Evolutionary conservation across 164 flowering plant genomes (phyloP).

Genomic region (grape (Vitis vinifera)): ASM3070453v1 NC_081821.1:956501-957000

Average conservation of each 20-base stretch:
- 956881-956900: conserved; percentile 34
- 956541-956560: conserved; percentile 26
- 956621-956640: conserved; percentile 50
- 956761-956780: conserved; percentile 20
- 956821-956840: conserved; percentile 53
- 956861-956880: conserved; percentile 36
- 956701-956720: conserved; percentile 53
- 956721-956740: conserved; percentile 44
- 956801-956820: conserved; percentile 38
- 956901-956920: conserved; percentile 35
- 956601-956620: conserved; percentile 37
- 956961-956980: conserved; percentile 20
- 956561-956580: conserved; percentile 61
- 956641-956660: conserved; percentile 49
- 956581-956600: conserved; percentile 64
- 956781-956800: conserved; percentile 19
- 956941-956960: conserved; percentile 36
- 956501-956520: conserved; percentile 32
- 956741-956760: conserved; percentile 21
- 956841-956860: conserved; percentile 35
- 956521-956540: conserved; percentile 38
- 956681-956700: conserved; percentile 39
- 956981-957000: conserved; percentile 48
- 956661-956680: conserved; percentile 30
- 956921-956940: conserved; percentile 38